A percentile compares a stretch with the other conserved stretches of the same genome.
Evolutionary conservation across 2,329 filamentous ascomycete genomes (phyloP).

Genomic region (Pseudocercospora ulei): DNA sequence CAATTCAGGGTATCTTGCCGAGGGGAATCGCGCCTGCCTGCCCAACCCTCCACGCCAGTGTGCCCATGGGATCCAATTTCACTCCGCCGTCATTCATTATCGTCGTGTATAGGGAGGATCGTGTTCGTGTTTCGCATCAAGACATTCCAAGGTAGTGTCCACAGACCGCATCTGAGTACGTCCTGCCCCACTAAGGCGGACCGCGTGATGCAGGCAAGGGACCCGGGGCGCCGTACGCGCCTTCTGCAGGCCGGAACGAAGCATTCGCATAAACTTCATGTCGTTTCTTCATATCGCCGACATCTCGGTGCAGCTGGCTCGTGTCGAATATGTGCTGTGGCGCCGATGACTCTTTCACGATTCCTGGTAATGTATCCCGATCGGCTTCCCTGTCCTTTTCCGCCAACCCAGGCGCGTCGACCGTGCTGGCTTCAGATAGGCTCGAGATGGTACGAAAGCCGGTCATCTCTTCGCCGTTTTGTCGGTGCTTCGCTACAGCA

Average conservation of each 20-base stretch:
- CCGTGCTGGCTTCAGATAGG: slow-evolving; percentile 35
- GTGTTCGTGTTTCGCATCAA: not conserved
- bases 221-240: slow-evolving; percentile 13
- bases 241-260: slow-evolving; percentile 26
- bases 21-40: slow-evolving; percentile 1
- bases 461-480: slow-evolving; percentile 22
- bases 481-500: slow-evolving; percentile 25
- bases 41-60: not conserved
- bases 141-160: not conserved
- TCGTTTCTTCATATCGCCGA: slow-evolving; percentile 17
- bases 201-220: slow-evolving; percentile 6
- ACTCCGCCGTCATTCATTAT: not conserved
- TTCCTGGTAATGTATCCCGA: slow-evolving; percentile 14
- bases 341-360: slow-evolving; percentile 21
- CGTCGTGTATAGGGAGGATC: not conserved
- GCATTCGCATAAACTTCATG: slow-evolving; percentile 22
- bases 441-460: slow-evolving; percentile 35
- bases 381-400: slow-evolving; percentile 19
- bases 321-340: slow-evolving; percentile 27
- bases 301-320: slow-evolving; percentile 25
- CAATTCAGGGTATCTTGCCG: slow-evolving; percentile 5
- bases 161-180: not conserved
- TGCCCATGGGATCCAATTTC: slow-evolving; percentile 2
- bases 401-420: slow-evolving; percentile 28
- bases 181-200: slow-evolving; percentile 4